Evolutionary conservation across 2,329 filamentous ascomycete genomes (phyloP).

Genomic region (Epichloe gansuensis): DNA sequence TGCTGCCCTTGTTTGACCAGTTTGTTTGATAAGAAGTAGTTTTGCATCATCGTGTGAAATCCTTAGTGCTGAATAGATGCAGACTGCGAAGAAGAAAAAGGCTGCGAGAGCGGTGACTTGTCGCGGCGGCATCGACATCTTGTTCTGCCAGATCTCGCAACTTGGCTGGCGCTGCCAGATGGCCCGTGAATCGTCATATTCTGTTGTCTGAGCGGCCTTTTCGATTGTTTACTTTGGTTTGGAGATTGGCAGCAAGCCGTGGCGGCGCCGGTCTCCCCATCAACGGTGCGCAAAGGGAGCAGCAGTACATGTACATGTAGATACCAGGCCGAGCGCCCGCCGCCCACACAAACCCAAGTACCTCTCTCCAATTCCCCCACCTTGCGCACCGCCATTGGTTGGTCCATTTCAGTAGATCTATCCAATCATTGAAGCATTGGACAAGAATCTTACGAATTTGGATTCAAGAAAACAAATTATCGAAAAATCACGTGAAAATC

Average conservation of each 20-base stretch:
- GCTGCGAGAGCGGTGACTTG: conserved; percentile 15
- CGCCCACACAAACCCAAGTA: neutral
- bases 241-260: neutral
- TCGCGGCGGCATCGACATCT: conserved; percentile 25
- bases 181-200: too few relatives aligned
- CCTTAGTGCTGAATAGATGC: conserved; percentile 18
- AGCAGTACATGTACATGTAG: too few relatives aligned
- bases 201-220: neutral
- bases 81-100: conserved; percentile 26
- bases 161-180: too few relatives aligned
- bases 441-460: too few relatives aligned
- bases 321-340: too few relatives aligned
- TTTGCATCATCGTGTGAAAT: conserved; percentile 5
- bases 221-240: conserved; percentile 2
- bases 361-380: neutral
- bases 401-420: too few relatives aligned
- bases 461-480: too few relatives aligned
- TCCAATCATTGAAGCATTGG: too few relatives aligned
- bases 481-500: too few relatives aligned
- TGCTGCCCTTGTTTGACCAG: neutral
- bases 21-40: neutral
- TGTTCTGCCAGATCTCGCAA: neutral
- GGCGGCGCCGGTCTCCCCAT: conserved; percentile 7
- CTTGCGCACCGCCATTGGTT: too few relatives aligned
- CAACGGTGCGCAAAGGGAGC: neutral